Base-by-base conservation (phyloP, 305 asterid species). In the Fraxinus greggii region DNA sequence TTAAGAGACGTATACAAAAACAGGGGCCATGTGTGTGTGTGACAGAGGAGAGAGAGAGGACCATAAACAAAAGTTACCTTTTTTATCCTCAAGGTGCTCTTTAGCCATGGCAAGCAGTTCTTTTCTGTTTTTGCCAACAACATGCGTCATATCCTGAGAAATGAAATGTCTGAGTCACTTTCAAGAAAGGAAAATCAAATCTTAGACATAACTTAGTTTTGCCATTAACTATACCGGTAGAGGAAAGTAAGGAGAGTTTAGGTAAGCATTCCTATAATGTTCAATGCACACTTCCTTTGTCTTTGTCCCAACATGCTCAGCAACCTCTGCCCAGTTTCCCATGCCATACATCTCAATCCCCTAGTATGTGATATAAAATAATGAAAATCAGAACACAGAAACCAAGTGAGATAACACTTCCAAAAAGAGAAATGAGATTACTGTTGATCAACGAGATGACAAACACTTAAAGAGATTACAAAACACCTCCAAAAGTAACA, bases 311-410 rank as follows among this genome's bases (percentile, higher is more conserved):
- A 93, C 96, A 89, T 92, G 97, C 81, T 92, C 97, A 35, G 94
- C 92, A 82, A 93, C 92, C 89, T 93, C 96, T 5, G 93, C 93
- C 96, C 96, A 93, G 84, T 93, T 92, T 79, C 94, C 93, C 89
- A 90, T 89, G 77, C 97, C 97, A 84, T 93, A 93, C 96, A 92
- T 93, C 85, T 93, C 97, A 86, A 90, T 79, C 77, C 96, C 97
- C 96, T 93, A 85, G 33, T 48, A 72, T 28, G 61, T 77, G 74
- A 82, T 56, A 83, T 72, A 80, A 56, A 56, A 36, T 45, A 79
- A 75, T 32, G 77, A 36, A 70, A 54, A 84, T 48, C 74, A 54
- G 45, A 75, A 61, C 65, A 33, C 1, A 83, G 70, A 81, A 42
- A 15, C 70, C 36, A 76, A 35, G 38, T 69, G 56, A 40, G 45